Conservation (phyloP, 208 protist genomes). For the Leptomonas pyrrhocoris region DNA sequence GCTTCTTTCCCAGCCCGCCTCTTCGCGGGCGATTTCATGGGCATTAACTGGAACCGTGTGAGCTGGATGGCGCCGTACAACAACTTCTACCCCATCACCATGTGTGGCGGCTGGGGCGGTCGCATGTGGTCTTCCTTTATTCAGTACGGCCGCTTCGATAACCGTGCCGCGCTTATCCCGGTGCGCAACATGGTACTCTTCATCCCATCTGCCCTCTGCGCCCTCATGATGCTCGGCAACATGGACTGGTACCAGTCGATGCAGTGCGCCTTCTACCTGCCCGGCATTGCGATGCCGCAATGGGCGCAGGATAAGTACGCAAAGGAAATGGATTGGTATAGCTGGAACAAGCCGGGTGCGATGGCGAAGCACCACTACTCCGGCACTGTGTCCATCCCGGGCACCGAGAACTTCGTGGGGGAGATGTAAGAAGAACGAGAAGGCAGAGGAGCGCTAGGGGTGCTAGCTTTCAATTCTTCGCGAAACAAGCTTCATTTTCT, state of each 20-base stretch:
- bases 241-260: conserved; percentile 87
- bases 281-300: conserved; percentile 51
- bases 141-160: conserved; percentile 86
- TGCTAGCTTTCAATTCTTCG: no score
- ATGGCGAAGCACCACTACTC: conserved; percentile 90
- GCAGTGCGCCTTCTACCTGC: conserved; percentile 57
- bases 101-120: conserved; percentile 80
- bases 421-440: conserved; percentile 35
- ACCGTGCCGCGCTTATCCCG: conserved; percentile 62
- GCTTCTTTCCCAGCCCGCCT: conserved; percentile 75
- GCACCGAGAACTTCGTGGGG: conserved; percentile 77
- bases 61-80: conserved; percentile 90
- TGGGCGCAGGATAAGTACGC: conserved; percentile 75
- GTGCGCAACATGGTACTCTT: conserved; percentile 69
- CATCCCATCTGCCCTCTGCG: conserved; percentile 59
- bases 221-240: conserved; percentile 79
- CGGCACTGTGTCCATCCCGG: conserved; percentile 84
- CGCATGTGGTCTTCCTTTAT: conserved; percentile 88
- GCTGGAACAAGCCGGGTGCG: conserved; percentile 80
- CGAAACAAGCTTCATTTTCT: no score
- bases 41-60: conserved; percentile 87
- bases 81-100: conserved; percentile 91
- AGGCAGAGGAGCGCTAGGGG: background rate
- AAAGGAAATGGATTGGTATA: conserved; percentile 72
- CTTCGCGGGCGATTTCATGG: conserved; percentile 83